Conservation (phyloP, 2,329 filamentous ascomycete species). For the Laburnicola sp. region DNA sequence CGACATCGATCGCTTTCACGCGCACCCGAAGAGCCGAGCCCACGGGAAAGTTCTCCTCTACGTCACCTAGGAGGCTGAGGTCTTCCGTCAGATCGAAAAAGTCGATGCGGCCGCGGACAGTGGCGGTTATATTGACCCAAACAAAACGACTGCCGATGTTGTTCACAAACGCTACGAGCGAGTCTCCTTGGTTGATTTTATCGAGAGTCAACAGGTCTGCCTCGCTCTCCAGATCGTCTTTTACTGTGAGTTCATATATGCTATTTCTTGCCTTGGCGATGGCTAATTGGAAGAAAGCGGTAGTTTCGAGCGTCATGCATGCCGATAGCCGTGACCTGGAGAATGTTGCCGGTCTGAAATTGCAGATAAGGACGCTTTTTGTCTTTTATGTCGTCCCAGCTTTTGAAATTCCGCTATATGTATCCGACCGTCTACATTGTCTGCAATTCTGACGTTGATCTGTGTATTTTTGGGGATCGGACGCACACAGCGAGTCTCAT, state of each 20-base stretch:
- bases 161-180: conserved; percentile 84
- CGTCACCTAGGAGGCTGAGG: conserved; percentile 73
- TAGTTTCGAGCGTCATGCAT: conserved; percentile 89
- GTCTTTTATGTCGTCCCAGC: conserved; percentile 83
- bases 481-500: conserved; percentile 75
- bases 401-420: conserved; percentile 90
- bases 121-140: conserved; percentile 90
- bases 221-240: conserved; percentile 56
- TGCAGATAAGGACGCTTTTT: conserved; percentile 76
- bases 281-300: conserved; percentile 86
- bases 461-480: conserved; percentile 88
- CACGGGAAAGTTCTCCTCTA: conserved; percentile 79
- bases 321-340: conserved; percentile 78
- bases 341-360: conserved; percentile 70
- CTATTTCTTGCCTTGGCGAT: conserved; percentile 76
- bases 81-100: conserved; percentile 87
- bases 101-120: conserved; percentile 80
- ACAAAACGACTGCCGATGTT: conserved; percentile 78
- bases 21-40: conserved; percentile 85
- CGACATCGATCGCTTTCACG: conserved; percentile 72
- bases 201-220: conserved; percentile 70
- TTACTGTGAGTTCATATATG: conserved; percentile 85
- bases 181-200: conserved; percentile 70
- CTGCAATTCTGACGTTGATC: conserved; percentile 84
- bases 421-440: conserved; percentile 88